These are phyloP conservation scores for Pichia nanzhaoensis DNA, from an alignment of 805 yeast species.

Conservation along the genomic window DNA sequence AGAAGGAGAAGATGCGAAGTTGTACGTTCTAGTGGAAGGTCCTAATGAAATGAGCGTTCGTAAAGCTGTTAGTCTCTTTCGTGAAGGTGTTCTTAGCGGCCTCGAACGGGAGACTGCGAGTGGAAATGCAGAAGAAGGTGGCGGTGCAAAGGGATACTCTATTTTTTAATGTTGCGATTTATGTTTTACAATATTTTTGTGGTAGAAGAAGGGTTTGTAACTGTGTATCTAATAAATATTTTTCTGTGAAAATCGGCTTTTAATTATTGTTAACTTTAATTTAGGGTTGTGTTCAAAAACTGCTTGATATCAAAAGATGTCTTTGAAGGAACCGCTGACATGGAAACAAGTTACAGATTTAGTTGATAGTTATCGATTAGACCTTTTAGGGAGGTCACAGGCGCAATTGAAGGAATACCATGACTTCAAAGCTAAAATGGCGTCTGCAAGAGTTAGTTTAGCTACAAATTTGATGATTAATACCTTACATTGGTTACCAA, in stretches of 20 bases:
- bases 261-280: no score
- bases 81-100: slow-evolving; percentile 50
- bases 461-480: slow-evolving; percentile 42
- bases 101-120: slow-evolving; percentile 13
- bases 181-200: background rate
- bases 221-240: no score
- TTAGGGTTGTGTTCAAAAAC: no score
- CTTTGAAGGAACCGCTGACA: slow-evolving; percentile 31
- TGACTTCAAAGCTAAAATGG: slow-evolving; percentile 38
- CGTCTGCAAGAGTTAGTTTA: slow-evolving; percentile 32
- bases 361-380: slow-evolving; percentile 37
- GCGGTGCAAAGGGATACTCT: background rate
- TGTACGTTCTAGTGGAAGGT: slow-evolving; percentile 75
- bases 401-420: slow-evolving; percentile 38
- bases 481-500: slow-evolving; percentile 45
- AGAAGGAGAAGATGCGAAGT: slow-evolving; percentile 59
- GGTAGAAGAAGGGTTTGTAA: no score
- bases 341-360: slow-evolving; percentile 40
- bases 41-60: slow-evolving; percentile 50
- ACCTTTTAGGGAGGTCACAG: slow-evolving; percentile 42
- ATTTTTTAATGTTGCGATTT: slow-evolving; percentile 1
- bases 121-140: background rate
- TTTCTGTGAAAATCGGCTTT: no score
- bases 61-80: slow-evolving; percentile 52
- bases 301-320: background rate